A percentile compares a stretch with the other conserved stretches of the same genome.
Evolutionary conservation across 1,139 yeast genomes (phyloP).

Genomic region (Zygotorulaspora mrakii): DNA sequence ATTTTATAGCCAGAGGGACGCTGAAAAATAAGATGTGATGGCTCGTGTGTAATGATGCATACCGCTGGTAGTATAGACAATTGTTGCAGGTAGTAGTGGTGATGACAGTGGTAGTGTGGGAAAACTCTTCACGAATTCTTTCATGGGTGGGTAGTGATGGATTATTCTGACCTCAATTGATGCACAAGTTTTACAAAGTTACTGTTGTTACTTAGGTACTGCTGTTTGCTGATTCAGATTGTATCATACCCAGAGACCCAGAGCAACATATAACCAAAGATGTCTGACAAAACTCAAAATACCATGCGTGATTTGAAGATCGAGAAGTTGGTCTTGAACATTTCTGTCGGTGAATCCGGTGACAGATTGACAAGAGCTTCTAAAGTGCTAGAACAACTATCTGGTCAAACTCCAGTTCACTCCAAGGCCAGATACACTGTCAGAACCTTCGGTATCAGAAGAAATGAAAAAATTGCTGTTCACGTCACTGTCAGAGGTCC

Average conservation of each 20-base stretch:
- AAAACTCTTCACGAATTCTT: conserved; percentile 3
- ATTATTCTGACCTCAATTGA: not conserved
- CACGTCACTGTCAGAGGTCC: conserved; percentile 99
- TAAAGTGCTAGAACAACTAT: conserved; percentile 98
- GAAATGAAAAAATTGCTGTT: conserved; percentile 99
- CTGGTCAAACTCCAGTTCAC: conserved; percentile 99
- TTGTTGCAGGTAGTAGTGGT: too few species aligned
- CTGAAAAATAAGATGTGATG: too few species aligned
- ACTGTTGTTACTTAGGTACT: too few species aligned
- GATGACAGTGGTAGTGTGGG: too few species aligned
- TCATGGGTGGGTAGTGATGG: not conserved
- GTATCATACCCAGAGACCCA: too few species aligned
- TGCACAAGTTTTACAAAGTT: too few species aligned
- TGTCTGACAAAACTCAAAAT: conserved; percentile 51
- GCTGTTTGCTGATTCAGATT: too few species aligned
- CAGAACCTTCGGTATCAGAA: conserved; percentile 99
- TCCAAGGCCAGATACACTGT: conserved; percentile 99
- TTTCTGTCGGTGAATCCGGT: conserved; percentile 99
- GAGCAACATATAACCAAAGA: too few species aligned
- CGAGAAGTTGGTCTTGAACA: conserved; percentile 99
- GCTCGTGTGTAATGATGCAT: too few species aligned
- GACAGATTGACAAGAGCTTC: conserved; percentile 99
- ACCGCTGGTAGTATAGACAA: too few species aligned
- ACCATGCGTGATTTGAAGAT: conserved; percentile 98
- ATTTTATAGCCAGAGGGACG: too few species aligned